phyloP scores from a whole-genome alignment of 2,329 filamentous ascomycete species.

The Aspergillaceae sp. region DNA sequence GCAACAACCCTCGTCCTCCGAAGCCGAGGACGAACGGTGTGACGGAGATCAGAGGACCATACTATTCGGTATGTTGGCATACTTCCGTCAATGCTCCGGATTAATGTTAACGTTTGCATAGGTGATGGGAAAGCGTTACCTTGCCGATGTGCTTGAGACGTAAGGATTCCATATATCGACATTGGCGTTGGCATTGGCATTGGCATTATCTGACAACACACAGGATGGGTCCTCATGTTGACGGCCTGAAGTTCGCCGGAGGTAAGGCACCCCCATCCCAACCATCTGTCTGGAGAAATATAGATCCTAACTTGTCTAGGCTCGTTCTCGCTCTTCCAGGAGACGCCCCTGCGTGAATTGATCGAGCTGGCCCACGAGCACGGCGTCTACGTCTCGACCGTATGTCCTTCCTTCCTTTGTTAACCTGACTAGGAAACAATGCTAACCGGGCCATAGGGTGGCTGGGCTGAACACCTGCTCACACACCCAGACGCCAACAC shows the following conservation, averaged over 20 bases:
- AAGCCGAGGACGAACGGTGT: conserved; percentile 45
- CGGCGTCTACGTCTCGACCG: conserved; percentile 47
- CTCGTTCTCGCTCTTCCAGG: conserved; percentile 45
- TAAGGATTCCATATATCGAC: conserved; percentile 18
- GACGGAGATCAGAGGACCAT: conserved; percentile 49
- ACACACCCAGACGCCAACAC: conserved; percentile 38
- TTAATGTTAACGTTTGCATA: conserved; percentile 5
- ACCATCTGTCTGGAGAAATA: no score
- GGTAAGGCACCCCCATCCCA: conserved; percentile 16
- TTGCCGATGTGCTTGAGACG: conserved; percentile 47
- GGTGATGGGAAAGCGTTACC: conserved; percentile 45
- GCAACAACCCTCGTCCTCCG: conserved; percentile 40
- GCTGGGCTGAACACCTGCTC: conserved; percentile 48
- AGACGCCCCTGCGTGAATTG: conserved; percentile 38
- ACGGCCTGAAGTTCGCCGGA: conserved; percentile 49
- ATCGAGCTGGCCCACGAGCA: conserved; percentile 43
- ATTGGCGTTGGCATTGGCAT: neutral
- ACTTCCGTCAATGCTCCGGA: neutral
- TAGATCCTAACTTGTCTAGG: conserved; percentile 18
- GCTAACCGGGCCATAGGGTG: conserved; percentile 31
- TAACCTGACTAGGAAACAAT: neutral
- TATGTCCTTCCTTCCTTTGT: conserved; percentile 9
- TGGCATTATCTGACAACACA: conserved; percentile 1
- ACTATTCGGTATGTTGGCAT: conserved; percentile 39
- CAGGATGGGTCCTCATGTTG: conserved; percentile 47